phyloP scores from a whole-genome alignment of 805 yeast species.

The Clavispora phyllophila region DNA sequence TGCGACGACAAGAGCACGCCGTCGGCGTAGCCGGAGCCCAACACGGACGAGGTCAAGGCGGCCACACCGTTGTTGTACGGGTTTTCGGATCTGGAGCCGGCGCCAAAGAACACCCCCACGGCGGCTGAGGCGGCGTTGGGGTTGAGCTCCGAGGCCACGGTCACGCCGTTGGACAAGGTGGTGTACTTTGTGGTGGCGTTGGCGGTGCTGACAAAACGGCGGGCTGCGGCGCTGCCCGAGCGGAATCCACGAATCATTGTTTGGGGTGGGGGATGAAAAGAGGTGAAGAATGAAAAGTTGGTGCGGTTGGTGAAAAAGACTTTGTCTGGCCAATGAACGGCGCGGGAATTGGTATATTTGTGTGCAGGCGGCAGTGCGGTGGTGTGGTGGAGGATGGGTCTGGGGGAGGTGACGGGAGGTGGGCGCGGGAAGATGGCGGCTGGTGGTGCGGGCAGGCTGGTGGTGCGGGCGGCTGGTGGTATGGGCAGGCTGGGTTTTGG shows the following conservation, averaged over 20 bases:
- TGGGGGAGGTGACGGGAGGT: not conserved
- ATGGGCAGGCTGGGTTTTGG: no score
- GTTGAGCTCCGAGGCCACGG: conserved; percentile 65
- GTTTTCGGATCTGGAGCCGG: conserved; percentile 78
- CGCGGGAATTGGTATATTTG: conserved; percentile 11
- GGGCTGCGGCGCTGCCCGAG: conserved; percentile 28
- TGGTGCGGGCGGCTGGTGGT: not conserved
- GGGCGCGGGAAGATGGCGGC: no score
- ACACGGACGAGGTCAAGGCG: conserved; percentile 51
- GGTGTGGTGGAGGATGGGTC: no score
- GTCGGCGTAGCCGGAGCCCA: conserved; percentile 37
- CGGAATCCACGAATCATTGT: conserved; percentile 42
- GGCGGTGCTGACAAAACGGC: conserved; percentile 58
- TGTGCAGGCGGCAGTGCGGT: conserved; percentile 11
- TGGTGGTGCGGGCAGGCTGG: not conserved
- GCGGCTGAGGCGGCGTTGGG: conserved; percentile 52
- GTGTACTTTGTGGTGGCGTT: conserved; percentile 61
- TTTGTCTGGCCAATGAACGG: conserved; percentile 16
- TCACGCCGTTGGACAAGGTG: conserved; percentile 67
- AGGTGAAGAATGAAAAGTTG: conserved; percentile 10
- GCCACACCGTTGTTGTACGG: conserved; percentile 80
- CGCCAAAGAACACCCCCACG: conserved; percentile 66
- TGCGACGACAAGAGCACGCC: conserved; percentile 57
- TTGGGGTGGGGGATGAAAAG: conserved; percentile 6
- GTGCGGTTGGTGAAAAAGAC: conserved; percentile 3